phyloP scores from a whole-genome alignment of 2,329 filamentous ascomycete genomes.

The Aspergillus quadricinctus region DNA sequence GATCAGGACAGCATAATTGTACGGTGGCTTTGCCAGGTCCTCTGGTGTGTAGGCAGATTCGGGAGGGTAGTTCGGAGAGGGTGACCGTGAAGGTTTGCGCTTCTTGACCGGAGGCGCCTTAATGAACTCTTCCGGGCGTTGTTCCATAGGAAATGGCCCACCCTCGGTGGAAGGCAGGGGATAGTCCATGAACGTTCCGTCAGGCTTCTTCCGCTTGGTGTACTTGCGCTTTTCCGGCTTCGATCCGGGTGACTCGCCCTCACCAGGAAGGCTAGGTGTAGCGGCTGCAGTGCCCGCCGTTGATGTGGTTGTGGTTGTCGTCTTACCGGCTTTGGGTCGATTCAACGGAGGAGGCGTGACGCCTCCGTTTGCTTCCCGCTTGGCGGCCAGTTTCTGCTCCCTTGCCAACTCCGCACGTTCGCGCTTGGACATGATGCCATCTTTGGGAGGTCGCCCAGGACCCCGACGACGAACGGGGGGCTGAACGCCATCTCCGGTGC shows the following conservation, averaged over 20 bases:
- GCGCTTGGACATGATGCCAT: constrained; percentile 63
- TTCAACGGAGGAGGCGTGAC: constrained; percentile 36
- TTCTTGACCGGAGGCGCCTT: constrained; percentile 46
- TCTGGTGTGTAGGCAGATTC: constrained; percentile 58
- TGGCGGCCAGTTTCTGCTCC: constrained; percentile 48
- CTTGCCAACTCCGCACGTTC: constrained; percentile 53
- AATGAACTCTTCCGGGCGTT: constrained; percentile 38
- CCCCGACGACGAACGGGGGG: constrained; percentile 45
- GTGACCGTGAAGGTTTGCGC: constrained; percentile 53
- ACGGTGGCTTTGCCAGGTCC: constrained; percentile 57
- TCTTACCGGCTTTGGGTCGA: constrained; percentile 28
- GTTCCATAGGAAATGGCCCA: constrained; percentile 31
- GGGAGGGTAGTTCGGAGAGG: constrained; percentile 58
- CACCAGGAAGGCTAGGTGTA: constrained; percentile 28
- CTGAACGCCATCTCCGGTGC: constrained; percentile 33
- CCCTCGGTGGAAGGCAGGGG: constrained; percentile 42
- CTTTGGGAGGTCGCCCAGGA: constrained; percentile 62
- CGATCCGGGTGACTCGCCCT: constrained; percentile 32
- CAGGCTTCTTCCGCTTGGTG: constrained; percentile 44
- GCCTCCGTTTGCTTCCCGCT: constrained; percentile 45
- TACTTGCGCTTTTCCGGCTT: constrained; percentile 48
- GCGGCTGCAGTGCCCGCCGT: not conserved
- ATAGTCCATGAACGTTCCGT: constrained; percentile 38
- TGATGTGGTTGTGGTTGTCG: constrained; percentile 2
- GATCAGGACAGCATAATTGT: constrained; percentile 61